phyloP scores from a whole-genome alignment of 2,329 filamentous ascomycete genomes.

The Byssothecium circinans region DNA sequence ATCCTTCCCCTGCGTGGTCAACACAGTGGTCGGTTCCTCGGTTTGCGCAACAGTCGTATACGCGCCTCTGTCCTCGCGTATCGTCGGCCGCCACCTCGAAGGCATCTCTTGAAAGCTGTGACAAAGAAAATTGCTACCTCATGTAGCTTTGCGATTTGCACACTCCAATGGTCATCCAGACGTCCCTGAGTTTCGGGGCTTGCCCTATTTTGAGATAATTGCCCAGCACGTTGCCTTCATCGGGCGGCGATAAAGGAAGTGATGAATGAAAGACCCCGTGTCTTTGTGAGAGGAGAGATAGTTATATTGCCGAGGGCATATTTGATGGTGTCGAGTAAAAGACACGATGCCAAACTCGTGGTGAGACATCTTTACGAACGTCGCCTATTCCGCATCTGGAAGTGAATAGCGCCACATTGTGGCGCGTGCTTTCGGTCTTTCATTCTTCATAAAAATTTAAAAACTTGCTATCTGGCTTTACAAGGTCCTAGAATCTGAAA shows the following conservation, averaged over 20 bases:
- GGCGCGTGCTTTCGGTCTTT: neutral
- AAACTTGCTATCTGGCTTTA: too few species aligned
- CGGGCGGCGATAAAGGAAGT: neutral
- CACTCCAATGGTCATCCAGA: constrained; percentile 10
- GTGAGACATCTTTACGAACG: constrained; percentile 8
- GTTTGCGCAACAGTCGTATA: constrained; percentile 39
- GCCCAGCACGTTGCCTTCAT: neutral
- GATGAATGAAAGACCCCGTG: constrained; percentile 8
- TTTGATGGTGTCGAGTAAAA: constrained; percentile 13
- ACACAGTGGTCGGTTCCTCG: constrained; percentile 22
- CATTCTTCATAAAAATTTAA: too few species aligned
- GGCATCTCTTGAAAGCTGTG: constrained; percentile 15
- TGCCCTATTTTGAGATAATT: neutral
- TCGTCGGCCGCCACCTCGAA: constrained; percentile 20
- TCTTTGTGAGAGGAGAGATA: neutral
- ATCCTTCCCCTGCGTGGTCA: constrained; percentile 21
- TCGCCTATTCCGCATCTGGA: constrained; percentile 10
- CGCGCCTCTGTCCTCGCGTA: constrained; percentile 23
- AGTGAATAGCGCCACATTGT: constrained; percentile 14
- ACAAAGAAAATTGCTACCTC: neutral
- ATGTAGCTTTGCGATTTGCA: constrained; percentile 1
- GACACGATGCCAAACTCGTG: constrained; percentile 12
- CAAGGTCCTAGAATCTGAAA: too few species aligned
- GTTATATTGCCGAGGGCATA: neutral
- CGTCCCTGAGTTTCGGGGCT: neutral